A percentile compares a stretch with the other conserved stretches of the same genome.
Conservation (phyloP, 495 filamentous ascomycete species). For the Aspergillus cristatus region DNA sequence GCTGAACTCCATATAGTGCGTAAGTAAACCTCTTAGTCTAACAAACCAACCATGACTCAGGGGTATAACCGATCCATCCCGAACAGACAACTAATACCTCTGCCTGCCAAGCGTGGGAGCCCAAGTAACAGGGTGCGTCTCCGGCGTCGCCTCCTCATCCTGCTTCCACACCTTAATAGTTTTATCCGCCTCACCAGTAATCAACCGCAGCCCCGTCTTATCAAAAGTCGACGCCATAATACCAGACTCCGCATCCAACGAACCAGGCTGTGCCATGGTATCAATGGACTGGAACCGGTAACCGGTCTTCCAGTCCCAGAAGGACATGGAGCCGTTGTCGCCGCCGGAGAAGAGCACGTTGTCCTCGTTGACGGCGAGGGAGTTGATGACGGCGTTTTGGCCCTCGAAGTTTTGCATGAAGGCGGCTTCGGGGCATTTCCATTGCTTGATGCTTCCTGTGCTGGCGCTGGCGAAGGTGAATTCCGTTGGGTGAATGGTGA, state of each 20-base stretch:
- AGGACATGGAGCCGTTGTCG: slow-evolving; percentile 92
- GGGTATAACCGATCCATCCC: slow-evolving; percentile 3
- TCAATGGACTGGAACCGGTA: slow-evolving; percentile 81
- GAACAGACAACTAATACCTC: slow-evolving; percentile 43
- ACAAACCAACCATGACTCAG: background rate
- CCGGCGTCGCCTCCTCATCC: slow-evolving; percentile 81
- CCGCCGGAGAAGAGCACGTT: slow-evolving; percentile 92
- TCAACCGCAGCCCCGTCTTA: slow-evolving; percentile 74
- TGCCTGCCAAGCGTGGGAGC: slow-evolving; percentile 69
- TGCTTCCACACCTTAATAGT: slow-evolving; percentile 95
- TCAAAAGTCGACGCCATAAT: slow-evolving; percentile 92
- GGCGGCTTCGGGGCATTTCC: slow-evolving; percentile 96
- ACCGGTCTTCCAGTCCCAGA: slow-evolving; percentile 99
- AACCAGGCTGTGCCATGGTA: slow-evolving; percentile 87
- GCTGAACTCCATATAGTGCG: slow-evolving; percentile 25
- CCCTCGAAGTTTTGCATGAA: slow-evolving; percentile 99
- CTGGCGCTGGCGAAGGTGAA: slow-evolving; percentile 94
- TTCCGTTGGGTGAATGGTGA: slow-evolving; percentile 81
- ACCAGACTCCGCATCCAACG: slow-evolving; percentile 86
- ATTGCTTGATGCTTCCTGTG: slow-evolving; percentile 94
- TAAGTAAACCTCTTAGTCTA: slow-evolving; percentile 2
- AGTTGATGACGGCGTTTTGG: slow-evolving; percentile 94
- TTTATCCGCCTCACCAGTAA: slow-evolving; percentile 95
- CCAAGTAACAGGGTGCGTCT: slow-evolving; percentile 91
- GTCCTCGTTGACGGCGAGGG: slow-evolving; percentile 85